phyloP scores from a whole-genome alignment of 345 rosid genomes.

The Moricandia moricandioides region DNA sequence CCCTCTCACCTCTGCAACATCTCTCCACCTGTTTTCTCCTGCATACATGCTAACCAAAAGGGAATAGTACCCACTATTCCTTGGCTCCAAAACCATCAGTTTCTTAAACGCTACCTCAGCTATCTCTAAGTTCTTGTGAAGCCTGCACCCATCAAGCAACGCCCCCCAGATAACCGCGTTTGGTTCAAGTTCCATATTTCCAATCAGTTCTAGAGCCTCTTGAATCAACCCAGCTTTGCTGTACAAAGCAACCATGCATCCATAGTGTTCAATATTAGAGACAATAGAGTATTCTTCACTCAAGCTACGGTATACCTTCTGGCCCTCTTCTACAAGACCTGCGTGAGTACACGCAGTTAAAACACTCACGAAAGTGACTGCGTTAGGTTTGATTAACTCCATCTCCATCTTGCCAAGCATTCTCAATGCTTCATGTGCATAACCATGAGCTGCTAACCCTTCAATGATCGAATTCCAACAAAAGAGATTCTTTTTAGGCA shows the following conservation, averaged over 20 bases:
- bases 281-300: slow-evolving; percentile 42
- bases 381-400: slow-evolving; percentile 54
- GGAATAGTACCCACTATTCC: slow-evolving; percentile 53
- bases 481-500: slow-evolving; percentile 62
- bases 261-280: slow-evolving; percentile 58
- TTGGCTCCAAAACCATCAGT: slow-evolving; percentile 62
- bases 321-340: slow-evolving; percentile 78
- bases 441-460: slow-evolving; percentile 73
- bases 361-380: slow-evolving; percentile 69
- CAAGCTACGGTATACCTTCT: slow-evolving; percentile 54
- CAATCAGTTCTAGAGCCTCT: slow-evolving; percentile 59
- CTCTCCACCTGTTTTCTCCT: slow-evolving; percentile 62
- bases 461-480: slow-evolving; percentile 88
- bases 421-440: slow-evolving; percentile 53
- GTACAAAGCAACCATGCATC: slow-evolving; percentile 74
- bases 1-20: slow-evolving; percentile 56
- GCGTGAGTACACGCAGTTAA: slow-evolving; percentile 78
- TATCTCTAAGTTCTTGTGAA: slow-evolving; percentile 59
- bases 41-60: slow-evolving; percentile 67
- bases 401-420: slow-evolving; percentile 64
- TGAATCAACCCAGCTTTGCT: slow-evolving; percentile 70
- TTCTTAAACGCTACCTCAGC: slow-evolving; percentile 53
- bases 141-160: slow-evolving; percentile 62
- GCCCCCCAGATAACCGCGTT: slow-evolving; percentile 82
- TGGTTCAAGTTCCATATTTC: slow-evolving; percentile 49